Percentiles rank a stretch among this genome's conserved stretches.
Evolutionary conservation across 2,329 filamentous ascomycete genomes (phyloP).

Genomic region (Clonostachys byssicola): DNA sequence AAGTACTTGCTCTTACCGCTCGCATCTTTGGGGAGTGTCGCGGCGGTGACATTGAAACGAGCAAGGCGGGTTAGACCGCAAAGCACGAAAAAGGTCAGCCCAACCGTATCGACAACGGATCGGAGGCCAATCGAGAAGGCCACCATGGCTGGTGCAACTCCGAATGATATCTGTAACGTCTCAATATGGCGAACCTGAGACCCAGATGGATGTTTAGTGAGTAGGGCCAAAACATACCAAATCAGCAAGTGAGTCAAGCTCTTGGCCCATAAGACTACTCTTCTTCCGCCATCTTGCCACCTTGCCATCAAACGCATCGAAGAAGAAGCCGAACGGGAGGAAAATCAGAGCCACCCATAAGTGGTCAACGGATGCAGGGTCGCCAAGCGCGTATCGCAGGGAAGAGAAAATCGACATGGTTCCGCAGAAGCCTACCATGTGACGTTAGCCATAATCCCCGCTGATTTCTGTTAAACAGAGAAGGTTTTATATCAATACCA

Average conservation of each 20-base stretch:
- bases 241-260: conserved; percentile 92
- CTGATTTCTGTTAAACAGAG: not conserved
- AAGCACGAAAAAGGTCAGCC: conserved; percentile 84
- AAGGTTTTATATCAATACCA: conserved; percentile 36
- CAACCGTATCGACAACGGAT: conserved; percentile 76
- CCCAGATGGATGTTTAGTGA: conserved; percentile 1
- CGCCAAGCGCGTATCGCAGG: conserved; percentile 83
- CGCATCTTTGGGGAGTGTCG: conserved; percentile 84
- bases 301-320: conserved; percentile 97
- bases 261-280: conserved; percentile 96
- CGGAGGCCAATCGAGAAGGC: conserved; percentile 89
- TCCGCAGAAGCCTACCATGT: conserved; percentile 64
- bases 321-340: conserved; percentile 91
- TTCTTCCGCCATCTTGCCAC: conserved; percentile 96
- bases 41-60: conserved; percentile 95
- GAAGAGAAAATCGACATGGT: conserved; percentile 96
- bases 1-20: conserved; percentile 93
- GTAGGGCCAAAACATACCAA: conserved; percentile 55
- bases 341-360: conserved; percentile 81
- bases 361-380: conserved; percentile 59
- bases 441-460: not conserved
- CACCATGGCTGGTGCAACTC: conserved; percentile 79
- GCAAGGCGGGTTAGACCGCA: conserved; percentile 91
- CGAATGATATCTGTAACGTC: conserved; percentile 77
- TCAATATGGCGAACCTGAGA: not conserved